phyloP scores from a whole-genome alignment of 2,329 filamentous ascomycete genomes.

The Diaporthe sp. region DNA sequence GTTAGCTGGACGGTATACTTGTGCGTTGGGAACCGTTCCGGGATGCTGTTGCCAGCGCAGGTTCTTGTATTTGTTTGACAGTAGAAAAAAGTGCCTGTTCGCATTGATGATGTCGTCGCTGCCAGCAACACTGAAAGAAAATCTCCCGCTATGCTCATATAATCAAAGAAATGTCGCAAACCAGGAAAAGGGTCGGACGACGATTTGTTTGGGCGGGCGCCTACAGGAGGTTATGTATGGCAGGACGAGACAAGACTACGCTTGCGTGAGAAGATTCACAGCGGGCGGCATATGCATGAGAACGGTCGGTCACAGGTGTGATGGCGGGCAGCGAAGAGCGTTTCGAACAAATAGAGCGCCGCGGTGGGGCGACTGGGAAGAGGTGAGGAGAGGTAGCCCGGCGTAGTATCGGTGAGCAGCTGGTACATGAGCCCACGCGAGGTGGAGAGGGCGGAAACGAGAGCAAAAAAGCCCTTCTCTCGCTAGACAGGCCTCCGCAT shows the following conservation, averaged over 20 bases:
- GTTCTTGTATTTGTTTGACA: constrained; percentile 39
- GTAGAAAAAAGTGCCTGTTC: constrained; percentile 36
- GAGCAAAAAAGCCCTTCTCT: background rate
- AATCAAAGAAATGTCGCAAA: constrained; percentile 52
- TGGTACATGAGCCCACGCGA: constrained; percentile 12
- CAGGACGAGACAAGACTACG: constrained; percentile 32
- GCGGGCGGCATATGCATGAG: constrained; percentile 35
- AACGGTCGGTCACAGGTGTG: constrained; percentile 36
- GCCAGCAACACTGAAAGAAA: constrained; percentile 41
- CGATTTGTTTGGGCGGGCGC: constrained; percentile 50
- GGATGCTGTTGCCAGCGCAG: constrained; percentile 52
- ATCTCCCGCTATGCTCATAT: constrained; percentile 47
- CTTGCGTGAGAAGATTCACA: constrained; percentile 31
- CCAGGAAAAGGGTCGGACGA: constrained; percentile 48
- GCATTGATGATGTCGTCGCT: constrained; percentile 23
- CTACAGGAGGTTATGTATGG: constrained; percentile 61
- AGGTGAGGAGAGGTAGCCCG: constrained; percentile 29
- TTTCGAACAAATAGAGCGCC: constrained; percentile 30
- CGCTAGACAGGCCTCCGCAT: constrained; percentile 26
- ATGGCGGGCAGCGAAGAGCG: constrained; percentile 33
- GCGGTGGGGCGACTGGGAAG: constrained; percentile 28
- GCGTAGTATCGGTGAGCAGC: constrained; percentile 25
- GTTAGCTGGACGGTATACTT: constrained; percentile 11
- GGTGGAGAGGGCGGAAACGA: constrained; percentile 16
- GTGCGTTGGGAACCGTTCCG: constrained; percentile 10